Percentiles rank a stretch among this genome's conserved stretches.
Evolutionary conservation across 2,329 filamentous ascomycete genomes (phyloP).

Genomic region (Simplicillium aogashimaense): DNA sequence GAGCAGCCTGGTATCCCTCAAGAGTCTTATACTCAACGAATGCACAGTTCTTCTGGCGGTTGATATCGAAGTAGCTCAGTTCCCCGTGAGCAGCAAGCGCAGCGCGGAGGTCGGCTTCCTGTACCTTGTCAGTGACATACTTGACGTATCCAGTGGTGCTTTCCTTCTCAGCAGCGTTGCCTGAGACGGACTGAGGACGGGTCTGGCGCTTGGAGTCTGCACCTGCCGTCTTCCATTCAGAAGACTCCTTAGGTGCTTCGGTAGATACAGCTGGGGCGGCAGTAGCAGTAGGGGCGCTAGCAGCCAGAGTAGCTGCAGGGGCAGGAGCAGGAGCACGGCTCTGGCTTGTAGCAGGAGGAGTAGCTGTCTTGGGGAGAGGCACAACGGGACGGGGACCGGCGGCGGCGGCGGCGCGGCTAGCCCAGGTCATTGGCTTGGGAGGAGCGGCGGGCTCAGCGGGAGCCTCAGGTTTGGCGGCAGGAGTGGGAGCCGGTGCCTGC

Average conservation of each 20-base stretch:
- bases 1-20: constrained; percentile 74
- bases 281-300: constrained; percentile 23
- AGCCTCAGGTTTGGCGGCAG: constrained; percentile 23
- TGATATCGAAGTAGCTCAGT: constrained; percentile 66
- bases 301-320: constrained; percentile 20
- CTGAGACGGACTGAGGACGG: constrained; percentile 57
- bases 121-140: constrained; percentile 85
- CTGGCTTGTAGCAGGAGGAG: constrained; percentile 36
- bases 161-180: constrained; percentile 56
- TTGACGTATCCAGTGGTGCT: constrained; percentile 84
- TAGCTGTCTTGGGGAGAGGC: constrained; percentile 47
- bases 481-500: constrained; percentile 45
- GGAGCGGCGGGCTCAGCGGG: constrained; percentile 39
- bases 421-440: constrained; percentile 64
- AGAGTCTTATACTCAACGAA: constrained; percentile 86
- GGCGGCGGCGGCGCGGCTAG: constrained; percentile 55
- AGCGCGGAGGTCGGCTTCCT: constrained; percentile 60
- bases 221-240: constrained; percentile 77
- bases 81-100: constrained; percentile 64
- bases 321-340: constrained; percentile 42
- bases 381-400: constrained; percentile 43
- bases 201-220: constrained; percentile 78
- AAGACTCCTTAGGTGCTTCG: constrained; percentile 33
- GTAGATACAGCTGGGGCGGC: constrained; percentile 25
- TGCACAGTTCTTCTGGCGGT: constrained; percentile 87